Base-by-base conservation (phyloP, 23 red algal species). In the Cyanidiococcus yangmingshanensis region DNA sequence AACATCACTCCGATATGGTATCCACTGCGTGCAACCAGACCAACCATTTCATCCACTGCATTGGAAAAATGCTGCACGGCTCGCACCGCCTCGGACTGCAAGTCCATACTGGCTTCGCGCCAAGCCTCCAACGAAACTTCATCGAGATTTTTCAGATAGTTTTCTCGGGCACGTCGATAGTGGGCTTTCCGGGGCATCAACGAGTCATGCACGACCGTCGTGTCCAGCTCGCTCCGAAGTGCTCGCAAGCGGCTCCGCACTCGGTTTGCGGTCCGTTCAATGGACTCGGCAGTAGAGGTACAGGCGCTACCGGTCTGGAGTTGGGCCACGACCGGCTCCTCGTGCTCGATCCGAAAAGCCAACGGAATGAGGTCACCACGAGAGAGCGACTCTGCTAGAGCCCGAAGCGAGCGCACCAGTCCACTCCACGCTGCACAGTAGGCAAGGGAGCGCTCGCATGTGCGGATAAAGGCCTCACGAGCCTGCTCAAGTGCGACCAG, bases 211-310 rank as follows among this genome's bases (percentile, higher is more conserved):
- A 71, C 63, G n/a, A 71, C 63, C 63, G 27, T 29, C 12, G 63
- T 71, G 63, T 71, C 63, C 63, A 71, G 21, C 27, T 71, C 63
- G 7, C 32, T 7, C 63, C 63, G 63, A 25, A 71, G 63, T 71
- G 63, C 3, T 2, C 32, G 63, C 63, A 71, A 25, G 16, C 63
- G 63, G 63, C 7, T 35, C 12, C 63, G 63, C 63, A 71, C 3
- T 12, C 63, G 63, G n/a, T 25, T 32, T 29, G 63, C 63, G 3
- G 32, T 71, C 16, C 63, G 63, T 7, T 71, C 63, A 3, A 35
- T 71, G 63, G 63, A 25, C 63, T 71, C 63, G n/a, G 63, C 63
- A 35, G 63, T 71, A 3, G 63, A 7, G 21, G 12, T 30, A 29
- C 63, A 71, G 7, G 63, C 63, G 27, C 63, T 29, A 7, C 63